A percentile compares a stretch with the other conserved stretches of the same genome.
Evolutionary conservation across 257 asterid genomes (phyloP).

Genomic region (Anisodus acutangulus): DNA sequence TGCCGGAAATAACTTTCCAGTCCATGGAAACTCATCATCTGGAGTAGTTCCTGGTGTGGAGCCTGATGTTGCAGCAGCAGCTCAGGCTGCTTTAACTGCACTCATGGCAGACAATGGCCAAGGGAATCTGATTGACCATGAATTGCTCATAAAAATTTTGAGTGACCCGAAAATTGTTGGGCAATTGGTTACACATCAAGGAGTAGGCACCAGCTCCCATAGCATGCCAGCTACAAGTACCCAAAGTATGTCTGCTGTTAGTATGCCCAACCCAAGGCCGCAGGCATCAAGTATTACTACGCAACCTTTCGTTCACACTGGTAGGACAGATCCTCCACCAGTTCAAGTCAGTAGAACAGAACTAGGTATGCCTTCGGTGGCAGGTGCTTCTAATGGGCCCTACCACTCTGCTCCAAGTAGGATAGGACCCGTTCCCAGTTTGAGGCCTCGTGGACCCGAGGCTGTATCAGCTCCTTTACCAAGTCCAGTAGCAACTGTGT

Average conservation of each 20-base stretch:
- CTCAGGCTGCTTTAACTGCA: conserved; percentile 63
- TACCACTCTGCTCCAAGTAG: conserved; percentile 55
- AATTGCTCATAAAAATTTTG: conserved; percentile 70
- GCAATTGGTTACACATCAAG: conserved; percentile 59
- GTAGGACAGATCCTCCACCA: conserved; percentile 43
- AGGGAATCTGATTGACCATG: conserved; percentile 62
- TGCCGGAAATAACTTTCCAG: conserved; percentile 27
- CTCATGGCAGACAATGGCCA: conserved; percentile 46
- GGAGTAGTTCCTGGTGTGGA: conserved; percentile 38
- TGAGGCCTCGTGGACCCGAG: conserved; percentile 47
- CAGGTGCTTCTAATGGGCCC: conserved; percentile 40
- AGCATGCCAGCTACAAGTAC: conserved; percentile 35
- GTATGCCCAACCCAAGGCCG: conserved; percentile 38
- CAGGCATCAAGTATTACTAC: conserved; percentile 30
- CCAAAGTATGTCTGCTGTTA: conserved; percentile 39
- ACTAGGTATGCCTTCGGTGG: conserved; percentile 40
- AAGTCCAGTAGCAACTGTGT: conserved; percentile 31
- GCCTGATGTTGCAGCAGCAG: conserved; percentile 61
- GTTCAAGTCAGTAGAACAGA: conserved; percentile 45
- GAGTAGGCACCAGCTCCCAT: conserved; percentile 37
- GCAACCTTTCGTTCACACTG: conserved; percentile 38
- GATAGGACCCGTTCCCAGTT: conserved; percentile 39
- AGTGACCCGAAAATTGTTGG: conserved; percentile 71
- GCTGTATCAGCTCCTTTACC: conserved; percentile 43
- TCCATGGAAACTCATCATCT: conserved; percentile 33